These are phyloP conservation scores for Helminthosporium solani DNA, from an alignment of 2,329 filamentous ascomycete genomes.

Conservation along the genomic window DNA sequence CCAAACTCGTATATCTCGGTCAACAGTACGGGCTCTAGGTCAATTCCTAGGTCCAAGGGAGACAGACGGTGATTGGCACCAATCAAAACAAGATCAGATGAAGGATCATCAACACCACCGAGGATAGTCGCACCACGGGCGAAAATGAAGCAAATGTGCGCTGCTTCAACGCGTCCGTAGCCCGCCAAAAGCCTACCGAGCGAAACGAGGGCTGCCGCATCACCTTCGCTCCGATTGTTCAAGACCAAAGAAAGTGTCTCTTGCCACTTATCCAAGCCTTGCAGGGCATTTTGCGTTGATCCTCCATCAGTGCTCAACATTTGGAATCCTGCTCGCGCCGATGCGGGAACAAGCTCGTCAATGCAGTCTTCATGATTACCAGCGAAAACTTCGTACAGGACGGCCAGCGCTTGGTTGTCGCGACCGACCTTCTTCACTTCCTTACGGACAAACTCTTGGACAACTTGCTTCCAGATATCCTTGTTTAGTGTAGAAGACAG, in stretches of 20 bases:
- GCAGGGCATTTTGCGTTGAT: conserved; percentile 69
- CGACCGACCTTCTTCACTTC: conserved; percentile 82
- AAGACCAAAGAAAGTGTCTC: conserved; percentile 85
- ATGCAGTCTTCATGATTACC: conserved; percentile 93
- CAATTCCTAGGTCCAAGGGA: conserved; percentile 70
- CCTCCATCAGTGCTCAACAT: conserved; percentile 72
- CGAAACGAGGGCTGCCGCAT: conserved; percentile 73
- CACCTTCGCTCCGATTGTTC: conserved; percentile 81
- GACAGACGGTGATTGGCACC: conserved; percentile 78
- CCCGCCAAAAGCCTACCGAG: conserved; percentile 79
- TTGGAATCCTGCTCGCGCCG: conserved; percentile 87
- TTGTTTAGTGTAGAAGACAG: conserved; percentile 77
- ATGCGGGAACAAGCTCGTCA: conserved; percentile 90
- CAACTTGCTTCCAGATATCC: conserved; percentile 82
- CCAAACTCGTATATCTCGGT: conserved; percentile 96
- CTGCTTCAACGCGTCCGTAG: conserved; percentile 87
- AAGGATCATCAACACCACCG: conserved; percentile 78
- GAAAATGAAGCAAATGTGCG: conserved; percentile 92
- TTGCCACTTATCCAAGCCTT: conserved; percentile 89
- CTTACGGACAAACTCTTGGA: conserved; percentile 92
- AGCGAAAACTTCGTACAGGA: conserved; percentile 89
- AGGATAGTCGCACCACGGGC: conserved; percentile 70
- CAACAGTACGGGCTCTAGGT: conserved; percentile 85
- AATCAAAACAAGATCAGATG: conserved; percentile 76
- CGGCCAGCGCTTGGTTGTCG: conserved; percentile 83